A percentile compares a stretch with the other conserved stretches of the same genome.
Conservation (phyloP, 2,329 filamentous ascomycete species). For the Botrytis deweyae region DNA sequence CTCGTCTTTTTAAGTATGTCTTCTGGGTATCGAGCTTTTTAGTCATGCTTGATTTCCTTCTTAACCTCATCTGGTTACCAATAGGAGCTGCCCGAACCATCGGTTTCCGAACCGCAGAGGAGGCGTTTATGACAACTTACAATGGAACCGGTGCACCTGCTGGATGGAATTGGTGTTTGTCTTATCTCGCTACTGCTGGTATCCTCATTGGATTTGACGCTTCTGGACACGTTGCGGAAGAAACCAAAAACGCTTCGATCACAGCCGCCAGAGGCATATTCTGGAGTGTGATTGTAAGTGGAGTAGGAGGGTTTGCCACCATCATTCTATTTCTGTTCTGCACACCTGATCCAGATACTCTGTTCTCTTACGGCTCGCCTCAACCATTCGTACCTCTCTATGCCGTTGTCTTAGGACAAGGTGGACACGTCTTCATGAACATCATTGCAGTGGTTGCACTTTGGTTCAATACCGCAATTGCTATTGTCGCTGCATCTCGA, state of each 20-base stretch:
- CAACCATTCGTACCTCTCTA: slow-evolving; percentile 27
- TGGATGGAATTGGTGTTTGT: slow-evolving; percentile 27
- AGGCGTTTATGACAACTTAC: slow-evolving; percentile 26
- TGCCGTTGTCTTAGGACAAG: slow-evolving; percentile 22
- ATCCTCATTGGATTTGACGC: slow-evolving; percentile 26
- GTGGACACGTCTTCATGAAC: slow-evolving; percentile 24
- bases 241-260: slow-evolving; percentile 24
- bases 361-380: slow-evolving; percentile 22
- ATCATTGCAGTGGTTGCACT: slow-evolving; percentile 23
- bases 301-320: slow-evolving; percentile 23
- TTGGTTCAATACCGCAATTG: slow-evolving; percentile 26
- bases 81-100: slow-evolving; percentile 24
- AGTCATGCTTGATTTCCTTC: slow-evolving; percentile 24
- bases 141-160: slow-evolving; percentile 24
- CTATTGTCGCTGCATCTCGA: slow-evolving; percentile 25
- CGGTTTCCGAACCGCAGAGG: slow-evolving; percentile 25
- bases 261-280: slow-evolving; percentile 27
- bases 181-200: slow-evolving; percentile 24
- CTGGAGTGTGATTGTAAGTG: slow-evolving; percentile 25
- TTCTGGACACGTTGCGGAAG: slow-evolving; percentile 27
- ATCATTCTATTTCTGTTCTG: slow-evolving; percentile 27
- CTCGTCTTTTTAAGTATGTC: slow-evolving; percentile 23
- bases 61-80: slow-evolving; percentile 27
- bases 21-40: slow-evolving; percentile 25
- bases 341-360: slow-evolving; percentile 24